Conservation (phyloP, 148 eudicot genomes). For the Camellia sinensis region DNA sequence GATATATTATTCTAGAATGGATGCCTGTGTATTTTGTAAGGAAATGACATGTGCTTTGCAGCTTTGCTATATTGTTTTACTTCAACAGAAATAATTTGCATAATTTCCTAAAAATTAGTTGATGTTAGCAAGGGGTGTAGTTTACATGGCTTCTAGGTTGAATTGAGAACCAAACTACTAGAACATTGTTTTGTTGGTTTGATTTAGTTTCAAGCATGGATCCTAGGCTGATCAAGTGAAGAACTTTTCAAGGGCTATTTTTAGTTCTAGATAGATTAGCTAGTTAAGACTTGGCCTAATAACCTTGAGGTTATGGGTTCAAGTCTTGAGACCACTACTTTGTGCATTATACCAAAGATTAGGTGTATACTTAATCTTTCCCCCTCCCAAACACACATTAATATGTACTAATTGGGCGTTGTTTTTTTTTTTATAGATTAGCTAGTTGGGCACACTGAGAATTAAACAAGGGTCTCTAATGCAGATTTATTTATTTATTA, state of each 20-base stretch:
- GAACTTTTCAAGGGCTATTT: not conserved
- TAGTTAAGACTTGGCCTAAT: no score
- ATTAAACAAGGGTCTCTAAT: no score
- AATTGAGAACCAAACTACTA: not conserved
- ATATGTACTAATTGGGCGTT: no score
- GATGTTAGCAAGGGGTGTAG: not conserved
- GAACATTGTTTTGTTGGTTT: not conserved
- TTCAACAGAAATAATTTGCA: not conserved
- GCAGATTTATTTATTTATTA: no score
- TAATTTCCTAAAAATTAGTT: not conserved
- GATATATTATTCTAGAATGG: not conserved
- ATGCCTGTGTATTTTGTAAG: not conserved
- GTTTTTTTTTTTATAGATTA: not conserved
- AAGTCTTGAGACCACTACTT: no score
- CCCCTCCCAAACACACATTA: no score
- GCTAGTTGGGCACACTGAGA: not conserved
- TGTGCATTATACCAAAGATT: no score
- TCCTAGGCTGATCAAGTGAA: not conserved
- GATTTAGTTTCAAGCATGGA: not conserved
- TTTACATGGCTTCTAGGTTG: not conserved
- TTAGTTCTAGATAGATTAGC: not conserved
- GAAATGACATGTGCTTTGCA: not conserved
- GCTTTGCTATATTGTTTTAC: not conserved
- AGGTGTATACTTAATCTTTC: no score
- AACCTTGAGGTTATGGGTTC: no score